Percentiles rank a stretch among this genome's conserved stretches.
These are phyloP conservation scores for Galerina marginata DNA, from an alignment of 768 basidiomycete species.

Conservation along the genomic window DNA sequence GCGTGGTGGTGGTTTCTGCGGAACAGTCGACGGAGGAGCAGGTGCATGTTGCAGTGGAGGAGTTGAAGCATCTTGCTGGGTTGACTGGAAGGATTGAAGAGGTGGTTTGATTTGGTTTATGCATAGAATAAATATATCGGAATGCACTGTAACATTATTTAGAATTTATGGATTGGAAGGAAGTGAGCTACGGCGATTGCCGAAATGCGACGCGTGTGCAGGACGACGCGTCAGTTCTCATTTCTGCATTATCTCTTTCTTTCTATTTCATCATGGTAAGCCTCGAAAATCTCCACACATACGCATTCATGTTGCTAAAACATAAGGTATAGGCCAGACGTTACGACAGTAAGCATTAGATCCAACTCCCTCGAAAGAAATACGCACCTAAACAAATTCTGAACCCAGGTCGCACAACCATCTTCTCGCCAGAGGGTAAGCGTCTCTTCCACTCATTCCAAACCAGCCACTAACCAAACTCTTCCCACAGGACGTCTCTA, in stretches of 20 bases:
- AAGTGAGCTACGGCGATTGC: constrained; percentile 34
- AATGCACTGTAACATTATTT: neutral
- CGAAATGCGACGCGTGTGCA: constrained; percentile 52
- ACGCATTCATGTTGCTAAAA: neutral
- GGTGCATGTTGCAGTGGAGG: constrained; percentile 48
- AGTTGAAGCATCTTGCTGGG: constrained; percentile 30
- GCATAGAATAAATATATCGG: neutral
- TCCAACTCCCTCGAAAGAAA: neutral
- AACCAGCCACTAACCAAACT: neutral
- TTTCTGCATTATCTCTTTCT: constrained; percentile 25
- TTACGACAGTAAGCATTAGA: constrained; percentile 81
- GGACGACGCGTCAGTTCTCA: constrained; percentile 49
- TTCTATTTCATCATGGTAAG: constrained; percentile 53
- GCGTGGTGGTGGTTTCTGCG: constrained; percentile 66
- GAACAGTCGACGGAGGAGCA: constrained; percentile 62
- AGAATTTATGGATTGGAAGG: neutral
- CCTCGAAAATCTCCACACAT: neutral
- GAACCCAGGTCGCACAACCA: constrained; percentile 86
- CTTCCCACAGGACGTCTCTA: constrained; percentile 84
- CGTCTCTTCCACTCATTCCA: constrained; percentile 9
- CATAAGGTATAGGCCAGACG: constrained; percentile 73
- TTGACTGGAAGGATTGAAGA: no score
- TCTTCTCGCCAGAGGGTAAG: constrained; percentile 97
- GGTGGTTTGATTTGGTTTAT: neutral
- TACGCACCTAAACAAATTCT: constrained; percentile 20